Percentiles rank a stretch among this genome's conserved stretches.
Evolutionary conservation across 805 yeast genomes (phyloP).

Genomic region (Starmerella cellae): DNA sequence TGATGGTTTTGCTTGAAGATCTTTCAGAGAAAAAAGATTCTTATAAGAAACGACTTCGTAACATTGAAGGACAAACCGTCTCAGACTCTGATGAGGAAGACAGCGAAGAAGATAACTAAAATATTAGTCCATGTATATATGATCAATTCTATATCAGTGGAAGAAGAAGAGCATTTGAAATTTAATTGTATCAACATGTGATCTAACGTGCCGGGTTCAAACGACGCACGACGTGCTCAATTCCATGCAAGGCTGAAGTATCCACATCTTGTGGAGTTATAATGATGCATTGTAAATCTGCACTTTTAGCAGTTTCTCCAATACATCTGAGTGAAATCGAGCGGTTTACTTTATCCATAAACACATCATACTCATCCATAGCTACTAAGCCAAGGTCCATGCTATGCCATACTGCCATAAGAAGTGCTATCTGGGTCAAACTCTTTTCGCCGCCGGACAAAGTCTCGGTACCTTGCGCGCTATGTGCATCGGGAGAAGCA

Average conservation of each 20-base stretch:
- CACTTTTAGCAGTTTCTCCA: slow-evolving; percentile 49
- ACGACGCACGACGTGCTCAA: slow-evolving; percentile 1
- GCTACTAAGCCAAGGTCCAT: slow-evolving; percentile 84
- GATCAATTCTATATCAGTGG: no score
- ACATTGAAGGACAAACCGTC: slow-evolving; percentile 43
- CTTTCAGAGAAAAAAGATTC: slow-evolving; percentile 53
- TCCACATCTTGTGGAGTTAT: slow-evolving; percentile 89
- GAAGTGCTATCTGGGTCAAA: slow-evolving; percentile 75
- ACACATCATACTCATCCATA: slow-evolving; percentile 90
- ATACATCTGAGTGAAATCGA: slow-evolving; percentile 63
- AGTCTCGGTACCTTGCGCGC: slow-evolving; percentile 29
- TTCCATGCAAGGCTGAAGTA: neutral
- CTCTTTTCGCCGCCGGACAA: slow-evolving; percentile 96
- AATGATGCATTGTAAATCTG: slow-evolving; percentile 72
- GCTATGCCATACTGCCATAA: slow-evolving; percentile 82
- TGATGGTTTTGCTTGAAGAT: slow-evolving; percentile 63
- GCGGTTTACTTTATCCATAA: slow-evolving; percentile 89
- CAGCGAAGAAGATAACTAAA: slow-evolving; percentile 44
- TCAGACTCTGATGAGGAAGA: slow-evolving; percentile 62
- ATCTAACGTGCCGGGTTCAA: slow-evolving; percentile 7
- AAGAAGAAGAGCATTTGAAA: no score
- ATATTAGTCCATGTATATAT: neutral
- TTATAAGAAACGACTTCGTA: slow-evolving; percentile 41
- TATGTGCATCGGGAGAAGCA: slow-evolving; percentile 25
- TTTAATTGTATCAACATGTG: no score